A percentile compares a stretch with the other conserved stretches of the same genome.
Evolutionary conservation across 306 rosid genomes (phyloP).

Genomic region (Inga laurina): DNA sequence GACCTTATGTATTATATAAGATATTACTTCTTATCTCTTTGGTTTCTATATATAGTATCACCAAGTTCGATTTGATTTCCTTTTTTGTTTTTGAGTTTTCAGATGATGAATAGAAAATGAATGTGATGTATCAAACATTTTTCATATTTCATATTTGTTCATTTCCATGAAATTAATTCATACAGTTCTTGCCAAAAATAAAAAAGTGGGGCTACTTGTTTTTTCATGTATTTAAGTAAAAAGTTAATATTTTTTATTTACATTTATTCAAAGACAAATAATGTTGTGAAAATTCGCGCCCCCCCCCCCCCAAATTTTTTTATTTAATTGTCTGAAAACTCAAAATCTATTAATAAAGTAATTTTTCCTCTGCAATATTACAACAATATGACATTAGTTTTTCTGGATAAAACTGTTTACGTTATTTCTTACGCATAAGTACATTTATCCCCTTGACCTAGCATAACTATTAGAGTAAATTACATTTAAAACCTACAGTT

Average conservation of each 20-base stretch:
- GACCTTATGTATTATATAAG: too few relatives aligned
- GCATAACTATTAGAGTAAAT: too few relatives aligned
- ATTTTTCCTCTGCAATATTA: too few relatives aligned
- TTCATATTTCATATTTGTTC: neutral
- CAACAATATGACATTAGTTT: neutral
- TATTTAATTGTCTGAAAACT: neutral
- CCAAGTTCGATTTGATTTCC: neutral
- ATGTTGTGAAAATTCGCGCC: neutral
- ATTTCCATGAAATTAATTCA: neutral
- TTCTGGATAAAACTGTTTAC: too few relatives aligned
- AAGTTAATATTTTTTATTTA: neutral
- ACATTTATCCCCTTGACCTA: too few relatives aligned
- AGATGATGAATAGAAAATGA: neutral
- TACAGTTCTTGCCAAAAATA: neutral
- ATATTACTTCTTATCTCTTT: neutral
- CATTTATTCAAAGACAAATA: neutral
- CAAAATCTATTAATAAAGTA: too few relatives aligned
- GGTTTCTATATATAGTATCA: neutral
- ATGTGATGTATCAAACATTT: constrained; percentile 4
- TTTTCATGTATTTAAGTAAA: neutral
- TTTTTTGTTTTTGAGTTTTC: neutral
- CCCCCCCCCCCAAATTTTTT: too few relatives aligned
- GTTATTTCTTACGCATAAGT: too few relatives aligned
- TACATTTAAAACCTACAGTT: too few relatives aligned
- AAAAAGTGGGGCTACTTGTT: neutral